Evolutionary conservation across 768 basidiomycete genomes (phyloP).

Genomic region (Lyophyllum shimeji): DNA sequence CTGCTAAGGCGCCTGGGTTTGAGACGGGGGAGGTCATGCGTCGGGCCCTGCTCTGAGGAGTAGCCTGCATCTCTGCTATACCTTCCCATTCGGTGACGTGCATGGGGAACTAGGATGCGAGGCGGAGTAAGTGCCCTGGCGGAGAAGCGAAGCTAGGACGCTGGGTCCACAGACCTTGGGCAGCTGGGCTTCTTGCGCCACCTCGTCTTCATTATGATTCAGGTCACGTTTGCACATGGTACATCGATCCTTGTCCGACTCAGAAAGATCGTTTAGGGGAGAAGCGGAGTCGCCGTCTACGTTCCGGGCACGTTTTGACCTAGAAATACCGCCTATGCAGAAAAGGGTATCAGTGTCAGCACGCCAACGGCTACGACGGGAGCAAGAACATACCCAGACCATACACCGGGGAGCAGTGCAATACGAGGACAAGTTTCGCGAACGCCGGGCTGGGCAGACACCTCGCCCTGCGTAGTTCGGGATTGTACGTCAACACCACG

Average conservation of each 20-base stretch:
- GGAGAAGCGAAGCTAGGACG: no score
- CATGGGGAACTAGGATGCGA: no score
- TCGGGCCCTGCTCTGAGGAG: no score
- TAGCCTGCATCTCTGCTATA: no score
- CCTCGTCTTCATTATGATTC: no score
- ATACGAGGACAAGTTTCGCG: background rate
- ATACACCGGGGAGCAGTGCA: background rate
- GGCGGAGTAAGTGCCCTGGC: no score
- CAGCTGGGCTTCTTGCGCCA: no score
- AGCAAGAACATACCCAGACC: background rate
- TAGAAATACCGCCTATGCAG: background rate
- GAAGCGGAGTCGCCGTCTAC: no score
- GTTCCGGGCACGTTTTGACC: background rate
- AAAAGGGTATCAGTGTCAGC: background rate
- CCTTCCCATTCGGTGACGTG: no score
- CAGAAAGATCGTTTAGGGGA: background rate
- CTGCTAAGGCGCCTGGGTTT: no score
- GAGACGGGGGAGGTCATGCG: no score
- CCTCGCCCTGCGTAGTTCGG: background rate
- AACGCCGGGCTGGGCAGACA: background rate
- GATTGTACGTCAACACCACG: background rate
- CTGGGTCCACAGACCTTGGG: no score
- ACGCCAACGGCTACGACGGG: background rate
- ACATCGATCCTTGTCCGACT: background rate
- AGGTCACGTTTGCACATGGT: background rate